phyloP scores from a whole-genome alignment of 768 basidiomycete species.

The Lentinula edodes region DNA sequence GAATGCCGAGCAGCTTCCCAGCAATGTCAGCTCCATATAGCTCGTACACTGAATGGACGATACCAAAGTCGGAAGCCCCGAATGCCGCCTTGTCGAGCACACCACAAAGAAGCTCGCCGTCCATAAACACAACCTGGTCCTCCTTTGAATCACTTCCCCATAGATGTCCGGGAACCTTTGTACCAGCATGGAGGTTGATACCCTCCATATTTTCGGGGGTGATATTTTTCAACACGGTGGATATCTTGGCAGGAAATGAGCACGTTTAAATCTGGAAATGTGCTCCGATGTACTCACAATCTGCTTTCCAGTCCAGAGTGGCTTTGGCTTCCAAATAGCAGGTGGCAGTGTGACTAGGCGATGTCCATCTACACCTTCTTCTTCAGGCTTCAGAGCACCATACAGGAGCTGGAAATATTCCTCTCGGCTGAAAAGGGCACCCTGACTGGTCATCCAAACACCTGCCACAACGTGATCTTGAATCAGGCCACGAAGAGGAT shows the following conservation, averaged over 20 bases:
- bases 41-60: constrained; percentile 96
- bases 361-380: constrained; percentile 51
- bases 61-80: constrained; percentile 92
- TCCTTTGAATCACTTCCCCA: constrained; percentile 82
- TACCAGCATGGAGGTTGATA: constrained; percentile 77
- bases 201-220: constrained; percentile 77
- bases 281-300: constrained; percentile 52
- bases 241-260: constrained; percentile 59
- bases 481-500: constrained; percentile 94
- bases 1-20: constrained; percentile 86
- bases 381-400: constrained; percentile 89
- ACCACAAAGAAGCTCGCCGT: constrained; percentile 91
- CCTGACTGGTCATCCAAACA: constrained; percentile 98
- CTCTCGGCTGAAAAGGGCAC: constrained; percentile 91
- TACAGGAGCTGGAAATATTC: constrained; percentile 96
- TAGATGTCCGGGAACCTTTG: constrained; percentile 82
- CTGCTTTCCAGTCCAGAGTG: constrained; percentile 98
- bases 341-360: constrained; percentile 83
- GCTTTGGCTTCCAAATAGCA: constrained; percentile 84
- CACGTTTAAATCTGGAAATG: not conserved
- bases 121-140: constrained; percentile 83
- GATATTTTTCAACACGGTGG: constrained; percentile 89
- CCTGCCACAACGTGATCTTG: constrained; percentile 99
- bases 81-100: constrained; percentile 97
- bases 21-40: constrained; percentile 88